A percentile compares a stretch with the other conserved stretches of the same genome.
phyloP scores from a whole-genome alignment of 768 basidiomycete genomes.

The Pulveroboletus sp. region DNA sequence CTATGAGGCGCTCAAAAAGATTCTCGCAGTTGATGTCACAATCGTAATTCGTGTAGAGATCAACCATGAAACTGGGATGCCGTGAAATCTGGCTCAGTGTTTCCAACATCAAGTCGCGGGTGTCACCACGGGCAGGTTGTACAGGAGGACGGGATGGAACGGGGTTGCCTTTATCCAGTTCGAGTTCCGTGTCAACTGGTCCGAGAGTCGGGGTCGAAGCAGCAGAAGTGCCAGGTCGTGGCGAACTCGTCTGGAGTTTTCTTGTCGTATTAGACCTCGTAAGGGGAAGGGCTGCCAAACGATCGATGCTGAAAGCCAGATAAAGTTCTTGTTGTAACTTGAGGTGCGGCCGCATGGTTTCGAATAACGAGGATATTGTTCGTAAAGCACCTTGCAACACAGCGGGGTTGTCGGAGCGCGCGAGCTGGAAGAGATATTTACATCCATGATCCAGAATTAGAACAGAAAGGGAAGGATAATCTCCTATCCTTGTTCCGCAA shows the following conservation, averaged over 20 bases:
- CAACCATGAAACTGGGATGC: slow-evolving; percentile 90
- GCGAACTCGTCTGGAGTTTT: slow-evolving; percentile 40
- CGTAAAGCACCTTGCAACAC: slow-evolving; percentile 82
- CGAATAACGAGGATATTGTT: slow-evolving; percentile 83
- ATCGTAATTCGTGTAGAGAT: slow-evolving; percentile 95
- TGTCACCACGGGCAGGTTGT: slow-evolving; percentile 81
- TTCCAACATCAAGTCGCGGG: slow-evolving; percentile 87
- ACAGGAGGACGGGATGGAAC: slow-evolving; percentile 58
- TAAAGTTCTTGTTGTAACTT: slow-evolving; percentile 96
- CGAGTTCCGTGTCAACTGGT: slow-evolving; percentile 36
- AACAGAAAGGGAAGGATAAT: slow-evolving; percentile 72
- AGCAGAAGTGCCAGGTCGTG: slow-evolving; percentile 51
- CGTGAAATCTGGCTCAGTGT: slow-evolving; percentile 78
- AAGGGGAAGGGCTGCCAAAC: slow-evolving; percentile 62
- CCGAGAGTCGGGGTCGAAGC: slow-evolving; percentile 42
- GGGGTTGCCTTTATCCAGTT: slow-evolving; percentile 46
- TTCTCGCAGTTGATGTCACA: slow-evolving; percentile 97
- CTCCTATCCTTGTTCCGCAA: slow-evolving; percentile 70
- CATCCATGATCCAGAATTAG: slow-evolving; percentile 88
- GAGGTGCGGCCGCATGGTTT: slow-evolving; percentile 79
- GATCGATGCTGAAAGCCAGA: slow-evolving; percentile 89
- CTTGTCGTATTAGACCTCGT: slow-evolving; percentile 29
- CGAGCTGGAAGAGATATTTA: slow-evolving; percentile 96
- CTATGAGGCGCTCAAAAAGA: slow-evolving; percentile 84
- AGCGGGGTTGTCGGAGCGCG: slow-evolving; percentile 80